Conservation (phyloP, 345 rosid species). For the Combretum micranthum region DNA sequence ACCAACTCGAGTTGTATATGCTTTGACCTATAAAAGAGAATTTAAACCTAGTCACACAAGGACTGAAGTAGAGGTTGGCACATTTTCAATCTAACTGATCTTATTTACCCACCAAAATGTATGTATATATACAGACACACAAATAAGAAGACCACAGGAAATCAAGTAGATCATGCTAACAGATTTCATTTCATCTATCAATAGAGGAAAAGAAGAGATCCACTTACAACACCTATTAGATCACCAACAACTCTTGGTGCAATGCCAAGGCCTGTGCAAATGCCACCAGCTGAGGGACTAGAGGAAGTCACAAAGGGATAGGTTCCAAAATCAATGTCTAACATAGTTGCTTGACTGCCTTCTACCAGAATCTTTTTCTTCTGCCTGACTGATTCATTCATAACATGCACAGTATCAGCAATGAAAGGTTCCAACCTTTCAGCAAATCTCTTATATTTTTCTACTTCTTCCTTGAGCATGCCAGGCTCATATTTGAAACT, state of each 20-base stretch:
- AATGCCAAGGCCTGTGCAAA: slow-evolving; percentile 91
- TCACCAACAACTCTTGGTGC: slow-evolving; percentile 91
- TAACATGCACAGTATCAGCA: slow-evolving; percentile 75
- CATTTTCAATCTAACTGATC: no score
- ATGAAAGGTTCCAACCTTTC: slow-evolving; percentile 90
- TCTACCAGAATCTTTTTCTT: slow-evolving; percentile 85
- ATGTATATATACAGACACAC: no score
- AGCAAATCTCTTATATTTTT: slow-evolving; percentile 80
- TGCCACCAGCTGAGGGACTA: slow-evolving; percentile 96
- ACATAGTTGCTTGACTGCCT: slow-evolving; percentile 99
- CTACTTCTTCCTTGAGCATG: slow-evolving; percentile 80
- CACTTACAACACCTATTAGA: slow-evolving; percentile 87
- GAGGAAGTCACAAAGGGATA: slow-evolving; percentile 99
- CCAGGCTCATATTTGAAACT: slow-evolving; percentile 63
- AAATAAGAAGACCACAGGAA: no score
- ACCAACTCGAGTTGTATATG: slow-evolving; percentile 95
- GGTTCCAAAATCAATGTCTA: slow-evolving; percentile 92
- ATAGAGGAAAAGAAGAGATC: not conserved
- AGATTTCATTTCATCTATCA: no score
- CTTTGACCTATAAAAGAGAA: slow-evolving; percentile 63
- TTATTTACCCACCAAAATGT: no score
- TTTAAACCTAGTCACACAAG: no score
- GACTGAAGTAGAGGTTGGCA: no score
- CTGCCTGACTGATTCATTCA: slow-evolving; percentile 68
- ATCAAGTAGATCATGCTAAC: no score